Evolutionary conservation across 2,329 filamentous ascomycete genomes (phyloP).

Genomic region (Pestalotiopsis sp.): DNA sequence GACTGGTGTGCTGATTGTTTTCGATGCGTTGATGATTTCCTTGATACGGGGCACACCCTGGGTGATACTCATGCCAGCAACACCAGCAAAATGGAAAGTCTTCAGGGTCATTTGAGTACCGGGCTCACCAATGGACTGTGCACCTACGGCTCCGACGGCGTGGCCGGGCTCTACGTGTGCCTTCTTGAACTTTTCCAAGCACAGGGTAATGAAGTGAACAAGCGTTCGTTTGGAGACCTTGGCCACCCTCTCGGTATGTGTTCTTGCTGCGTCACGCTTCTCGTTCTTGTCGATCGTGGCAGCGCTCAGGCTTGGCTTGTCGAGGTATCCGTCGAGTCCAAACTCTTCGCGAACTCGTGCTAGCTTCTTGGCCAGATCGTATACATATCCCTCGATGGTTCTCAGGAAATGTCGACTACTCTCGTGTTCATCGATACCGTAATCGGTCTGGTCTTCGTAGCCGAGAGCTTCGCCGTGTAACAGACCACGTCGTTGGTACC

Average conservation of each 20-base stretch:
- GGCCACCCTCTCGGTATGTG: slow-evolving; percentile 66
- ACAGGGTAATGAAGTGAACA: slow-evolving; percentile 74
- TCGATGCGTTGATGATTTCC: slow-evolving; percentile 99
- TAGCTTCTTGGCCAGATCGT: slow-evolving; percentile 61
- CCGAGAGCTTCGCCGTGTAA: slow-evolving; percentile 61
- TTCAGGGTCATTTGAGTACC: slow-evolving; percentile 99
- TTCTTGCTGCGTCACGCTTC: slow-evolving; percentile 23
- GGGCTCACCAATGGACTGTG: slow-evolving; percentile 96
- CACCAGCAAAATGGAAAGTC: slow-evolving; percentile 99
- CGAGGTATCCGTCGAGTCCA: slow-evolving; percentile 45
- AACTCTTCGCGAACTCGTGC: slow-evolving; percentile 50
- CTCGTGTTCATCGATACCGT: slow-evolving; percentile 75
- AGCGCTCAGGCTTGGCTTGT: slow-evolving; percentile 19
- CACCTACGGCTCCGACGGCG: slow-evolving; percentile 92
- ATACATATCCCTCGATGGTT: slow-evolving; percentile 73
- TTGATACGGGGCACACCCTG: slow-evolving; percentile 99
- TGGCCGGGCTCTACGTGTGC: slow-evolving; percentile 93
- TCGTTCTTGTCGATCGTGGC: slow-evolving; percentile 29
- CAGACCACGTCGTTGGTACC: slow-evolving; percentile 61
- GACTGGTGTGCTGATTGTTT: slow-evolving; percentile 89
- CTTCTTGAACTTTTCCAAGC: slow-evolving; percentile 85
- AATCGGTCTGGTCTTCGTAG: slow-evolving; percentile 70
- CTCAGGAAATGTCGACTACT: slow-evolving; percentile 80
- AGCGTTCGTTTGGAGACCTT: slow-evolving; percentile 80
- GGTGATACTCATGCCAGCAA: slow-evolving; percentile 98